Base-by-base conservation (phyloP, 345 rosid species). In the Hypericum perforatum region DNA sequence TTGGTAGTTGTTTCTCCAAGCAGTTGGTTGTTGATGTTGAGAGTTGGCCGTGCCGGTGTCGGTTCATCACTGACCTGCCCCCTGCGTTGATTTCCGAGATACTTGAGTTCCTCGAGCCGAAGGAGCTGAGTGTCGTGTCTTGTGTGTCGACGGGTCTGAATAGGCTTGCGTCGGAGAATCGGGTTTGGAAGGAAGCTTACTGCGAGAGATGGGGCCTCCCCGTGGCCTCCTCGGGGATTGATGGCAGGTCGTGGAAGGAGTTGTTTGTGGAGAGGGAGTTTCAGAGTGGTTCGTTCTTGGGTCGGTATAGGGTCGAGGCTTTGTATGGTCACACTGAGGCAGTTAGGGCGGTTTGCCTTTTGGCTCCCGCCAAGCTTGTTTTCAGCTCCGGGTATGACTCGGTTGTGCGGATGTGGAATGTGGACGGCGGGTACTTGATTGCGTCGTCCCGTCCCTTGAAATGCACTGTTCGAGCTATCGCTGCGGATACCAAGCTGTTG, bases 291-390 rank as follows among this genome's bases (percentile, higher is more conserved):
- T 82, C 60, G 5, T 84, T 86, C 52, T 65, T 78, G 71, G 92
- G 98, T 47, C 79, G 87, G 1, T 82, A 69, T 47, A 78, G 74
- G 59, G 56, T 73, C 10, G 98, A 91, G 61, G 64, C 73, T 36
- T 54, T 91, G 70, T 68, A 80, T 69, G 98, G 98, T 54, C 98
- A 91, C 63, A 81, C 85, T 1, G 98, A 87, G 72, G 96, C 89
- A 12, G 84, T 91, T 58, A 71, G 81, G 10, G 63, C 80, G 0
- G 92, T 91, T 56, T 87, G 69, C 51, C 50, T 85, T 39, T 73
- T 87, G 75, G 85, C 84, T 63, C 82, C 96, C 12, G 82, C 84
- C 7, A 91, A 84, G 67, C 96, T 87, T 45, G 52, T 87, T 54
- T 87, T 91, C 58, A 80, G 95, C 14, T 78, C 91, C 22, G 96